Conservation (phyloP, 1,139 yeast genomes). For the Lodderomyces beijingensis region DNA sequence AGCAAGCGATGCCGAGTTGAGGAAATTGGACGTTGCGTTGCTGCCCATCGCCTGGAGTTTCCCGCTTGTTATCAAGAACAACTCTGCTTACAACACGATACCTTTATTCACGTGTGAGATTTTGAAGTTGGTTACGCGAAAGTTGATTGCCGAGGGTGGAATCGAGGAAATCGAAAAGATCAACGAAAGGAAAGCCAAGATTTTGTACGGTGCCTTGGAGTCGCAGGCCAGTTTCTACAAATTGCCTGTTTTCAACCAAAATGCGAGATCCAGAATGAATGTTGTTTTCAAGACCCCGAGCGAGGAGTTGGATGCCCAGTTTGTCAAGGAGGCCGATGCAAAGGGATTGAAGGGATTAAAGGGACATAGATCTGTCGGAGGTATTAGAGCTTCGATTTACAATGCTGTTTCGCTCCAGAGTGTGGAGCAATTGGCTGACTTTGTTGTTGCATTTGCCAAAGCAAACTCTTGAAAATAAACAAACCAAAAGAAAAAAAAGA, state of each 20-base stretch:
- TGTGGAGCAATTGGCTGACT: slow-evolving; percentile 55
- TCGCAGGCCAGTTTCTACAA: slow-evolving; percentile 58
- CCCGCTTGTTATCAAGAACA: slow-evolving; percentile 80
- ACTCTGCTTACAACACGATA: slow-evolving; percentile 91
- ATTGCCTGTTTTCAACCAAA: slow-evolving; percentile 55
- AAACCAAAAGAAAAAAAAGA: no score
- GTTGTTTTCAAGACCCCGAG: slow-evolving; percentile 78
- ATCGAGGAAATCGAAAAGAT: slow-evolving; percentile 47
- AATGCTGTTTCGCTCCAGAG: slow-evolving; percentile 76
- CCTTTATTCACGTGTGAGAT: slow-evolving; percentile 90
- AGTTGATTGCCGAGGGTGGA: slow-evolving; percentile 60
- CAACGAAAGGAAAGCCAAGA: slow-evolving; percentile 57
- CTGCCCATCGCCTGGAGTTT: slow-evolving; percentile 86
- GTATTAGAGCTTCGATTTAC: slow-evolving; percentile 89
- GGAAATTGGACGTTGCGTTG: slow-evolving; percentile 59
- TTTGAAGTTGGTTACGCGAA: slow-evolving; percentile 69
- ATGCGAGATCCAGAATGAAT: slow-evolving; percentile 82
- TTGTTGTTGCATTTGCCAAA: slow-evolving; percentile 59
- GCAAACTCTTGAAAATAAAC: slow-evolving; percentile 7
- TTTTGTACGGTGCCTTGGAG: slow-evolving; percentile 64
- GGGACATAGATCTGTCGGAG: slow-evolving; percentile 97
- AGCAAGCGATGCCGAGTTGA: slow-evolving; percentile 60
- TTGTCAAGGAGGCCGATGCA: slow-evolving; percentile 53
- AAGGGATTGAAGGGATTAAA: slow-evolving; percentile 68
- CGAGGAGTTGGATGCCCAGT: slow-evolving; percentile 59